phyloP scores from a whole-genome alignment of 306 rosid species.

The Biancaea sappan region DNA sequence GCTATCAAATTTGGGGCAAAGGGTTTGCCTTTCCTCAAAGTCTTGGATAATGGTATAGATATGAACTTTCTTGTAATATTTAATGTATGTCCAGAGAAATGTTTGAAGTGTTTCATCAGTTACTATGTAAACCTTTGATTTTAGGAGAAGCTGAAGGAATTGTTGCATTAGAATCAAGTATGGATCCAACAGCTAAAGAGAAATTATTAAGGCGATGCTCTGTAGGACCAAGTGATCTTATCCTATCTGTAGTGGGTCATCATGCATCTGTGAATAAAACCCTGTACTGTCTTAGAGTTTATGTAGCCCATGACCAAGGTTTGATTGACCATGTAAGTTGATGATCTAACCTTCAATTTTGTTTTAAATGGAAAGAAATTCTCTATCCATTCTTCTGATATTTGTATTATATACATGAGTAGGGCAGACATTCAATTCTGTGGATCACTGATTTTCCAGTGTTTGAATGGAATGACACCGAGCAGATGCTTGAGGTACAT shows the following conservation, averaged over 20 bases:
- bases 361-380: conserved; percentile 11
- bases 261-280: conserved; percentile 70
- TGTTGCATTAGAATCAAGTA: conserved; percentile 72
- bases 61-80: conserved; percentile 9
- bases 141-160: conserved; percentile 83
- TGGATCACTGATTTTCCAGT: conserved; percentile 98
- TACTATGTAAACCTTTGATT: conserved; percentile 34
- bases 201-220: conserved; percentile 59
- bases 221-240: conserved; percentile 69
- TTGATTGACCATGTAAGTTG: conserved; percentile 79
- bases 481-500: conserved; percentile 90
- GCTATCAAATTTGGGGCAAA: conserved; percentile 85
- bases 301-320: conserved; percentile 70
- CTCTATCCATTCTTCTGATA: conserved; percentile 25
- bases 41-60: conserved; percentile 69
- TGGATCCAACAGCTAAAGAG: conserved; percentile 62
- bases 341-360: conserved; percentile 1
- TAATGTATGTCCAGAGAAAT: conserved; percentile 1
- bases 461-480: conserved; percentile 96
- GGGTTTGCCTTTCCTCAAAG: conserved; percentile 92
- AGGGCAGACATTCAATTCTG: conserved; percentile 85
- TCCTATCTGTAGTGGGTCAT: conserved; percentile 80
- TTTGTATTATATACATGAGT: conserved; percentile 27
- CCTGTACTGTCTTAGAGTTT: conserved; percentile 75
- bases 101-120: conserved; percentile 19